phyloP scores from a whole-genome alignment of 1,284 basidiomycete species.

The Farysia itapuensis region DNA sequence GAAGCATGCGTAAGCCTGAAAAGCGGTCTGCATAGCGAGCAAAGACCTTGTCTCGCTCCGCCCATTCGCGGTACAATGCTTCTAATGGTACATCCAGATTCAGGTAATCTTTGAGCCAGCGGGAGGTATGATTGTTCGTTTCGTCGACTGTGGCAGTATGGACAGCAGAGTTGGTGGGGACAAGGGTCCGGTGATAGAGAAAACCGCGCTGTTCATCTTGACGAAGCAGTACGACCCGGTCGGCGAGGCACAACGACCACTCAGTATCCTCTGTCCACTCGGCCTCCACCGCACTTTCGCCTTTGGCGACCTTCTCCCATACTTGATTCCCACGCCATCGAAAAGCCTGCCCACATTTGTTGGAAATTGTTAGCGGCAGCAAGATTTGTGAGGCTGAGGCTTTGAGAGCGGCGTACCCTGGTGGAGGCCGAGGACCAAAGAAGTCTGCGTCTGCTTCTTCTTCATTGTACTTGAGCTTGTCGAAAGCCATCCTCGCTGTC shows the following conservation, averaged over 20 bases:
- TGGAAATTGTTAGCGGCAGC: slow-evolving; percentile 52
- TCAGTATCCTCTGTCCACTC: slow-evolving; percentile 30
- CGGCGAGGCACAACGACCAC: slow-evolving; percentile 54
- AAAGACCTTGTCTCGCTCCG: slow-evolving; percentile 73
- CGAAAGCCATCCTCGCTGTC: no score
- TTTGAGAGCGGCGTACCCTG: slow-evolving; percentile 24
- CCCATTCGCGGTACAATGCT: slow-evolving; percentile 79
- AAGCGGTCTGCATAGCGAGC: slow-evolving; percentile 68
- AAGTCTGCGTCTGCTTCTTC: slow-evolving; percentile 10
- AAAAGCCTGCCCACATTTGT: slow-evolving; percentile 58
- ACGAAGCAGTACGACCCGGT: slow-evolving; percentile 54
- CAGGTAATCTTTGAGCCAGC: slow-evolving; percentile 85
- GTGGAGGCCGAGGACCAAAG: slow-evolving; percentile 33
- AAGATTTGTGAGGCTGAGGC: slow-evolving; percentile 37
- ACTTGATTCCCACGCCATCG: slow-evolving; percentile 51
- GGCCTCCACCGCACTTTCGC: background rate
- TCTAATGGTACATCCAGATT: slow-evolving; percentile 77
- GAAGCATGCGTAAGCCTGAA: slow-evolving; percentile 69
- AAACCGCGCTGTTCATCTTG: slow-evolving; percentile 48
- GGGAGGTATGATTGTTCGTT: slow-evolving; percentile 63
- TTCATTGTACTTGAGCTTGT: background rate
- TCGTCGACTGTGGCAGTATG: background rate
- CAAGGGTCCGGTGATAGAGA: slow-evolving; percentile 46
- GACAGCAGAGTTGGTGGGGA: slow-evolving; percentile 5
- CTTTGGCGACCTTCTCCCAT: slow-evolving; percentile 9